Conservation (phyloP, 352 stramenopile genomes). For the Globisporangium parvum region DNA sequence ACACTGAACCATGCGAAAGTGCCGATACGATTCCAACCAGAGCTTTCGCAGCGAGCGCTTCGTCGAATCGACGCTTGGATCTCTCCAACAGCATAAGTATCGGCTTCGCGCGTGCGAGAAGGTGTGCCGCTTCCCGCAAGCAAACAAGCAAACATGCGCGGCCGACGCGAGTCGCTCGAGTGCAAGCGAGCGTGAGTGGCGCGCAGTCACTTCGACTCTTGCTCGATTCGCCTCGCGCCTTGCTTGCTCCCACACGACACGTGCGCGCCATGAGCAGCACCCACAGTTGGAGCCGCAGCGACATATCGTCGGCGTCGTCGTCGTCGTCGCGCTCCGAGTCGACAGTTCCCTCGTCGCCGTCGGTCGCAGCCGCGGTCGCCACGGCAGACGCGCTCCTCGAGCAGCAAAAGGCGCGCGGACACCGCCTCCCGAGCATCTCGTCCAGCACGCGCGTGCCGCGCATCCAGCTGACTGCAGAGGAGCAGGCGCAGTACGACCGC, state of each 20-base stretch:
- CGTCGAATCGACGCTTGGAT: no score
- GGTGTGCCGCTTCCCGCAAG: no score
- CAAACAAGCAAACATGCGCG: no score
- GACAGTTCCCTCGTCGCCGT: neutral
- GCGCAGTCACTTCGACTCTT: neutral
- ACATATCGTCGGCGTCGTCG: neutral
- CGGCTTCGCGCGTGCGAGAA: no score
- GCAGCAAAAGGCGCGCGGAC: constrained; percentile 1
- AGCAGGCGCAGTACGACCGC: constrained; percentile 27
- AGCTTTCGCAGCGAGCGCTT: no score
- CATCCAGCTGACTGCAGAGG: constrained; percentile 14
- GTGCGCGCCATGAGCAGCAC: neutral
- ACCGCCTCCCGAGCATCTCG: constrained; percentile 21
- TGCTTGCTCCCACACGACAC: neutral
- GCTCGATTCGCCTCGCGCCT: no score
- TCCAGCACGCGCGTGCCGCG: neutral
- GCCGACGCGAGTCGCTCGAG: no score
- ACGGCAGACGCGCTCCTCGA: neutral
- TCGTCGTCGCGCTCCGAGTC: neutral
- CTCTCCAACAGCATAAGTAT: no score
- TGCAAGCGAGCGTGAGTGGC: no score
- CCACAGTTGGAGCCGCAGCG: neutral
- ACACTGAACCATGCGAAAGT: no score
- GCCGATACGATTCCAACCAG: no score
- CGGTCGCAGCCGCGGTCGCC: neutral